Evolutionary conservation across 2,329 filamentous ascomycete species (phyloP).

Genomic region (Ophiosphaerella narmari): DNA sequence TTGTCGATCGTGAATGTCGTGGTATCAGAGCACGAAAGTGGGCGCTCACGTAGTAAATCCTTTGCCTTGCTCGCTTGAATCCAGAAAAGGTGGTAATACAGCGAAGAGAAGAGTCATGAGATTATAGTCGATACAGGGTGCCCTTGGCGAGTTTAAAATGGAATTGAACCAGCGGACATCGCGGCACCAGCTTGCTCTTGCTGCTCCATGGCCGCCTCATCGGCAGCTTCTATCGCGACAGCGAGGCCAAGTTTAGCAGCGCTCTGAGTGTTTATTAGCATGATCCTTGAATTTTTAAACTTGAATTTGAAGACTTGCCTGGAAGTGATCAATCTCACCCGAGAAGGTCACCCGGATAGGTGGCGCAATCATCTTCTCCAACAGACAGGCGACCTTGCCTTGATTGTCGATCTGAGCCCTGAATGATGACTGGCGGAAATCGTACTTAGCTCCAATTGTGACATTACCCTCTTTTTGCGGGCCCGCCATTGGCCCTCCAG

Average conservation of each 20-base stretch:
- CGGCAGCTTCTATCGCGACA: slow-evolving; percentile 65
- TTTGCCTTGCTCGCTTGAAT: slow-evolving; percentile 27
- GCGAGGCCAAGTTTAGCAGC: slow-evolving; percentile 92
- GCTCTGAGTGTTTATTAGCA: slow-evolving; percentile 64
- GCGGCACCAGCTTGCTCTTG: slow-evolving; percentile 40
- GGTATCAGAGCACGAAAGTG: slow-evolving; percentile 22
- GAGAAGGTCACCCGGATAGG: slow-evolving; percentile 93
- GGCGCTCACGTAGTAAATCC: slow-evolving; percentile 10
- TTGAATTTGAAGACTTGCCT: slow-evolving; percentile 64
- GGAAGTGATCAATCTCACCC: slow-evolving; percentile 93
- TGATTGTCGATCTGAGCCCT: slow-evolving; percentile 93
- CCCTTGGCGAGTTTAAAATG: slow-evolving; percentile 42
- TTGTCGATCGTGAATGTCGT: slow-evolving; percentile 33
- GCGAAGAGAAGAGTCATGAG: slow-evolving; percentile 45
- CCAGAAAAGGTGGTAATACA: slow-evolving; percentile 47
- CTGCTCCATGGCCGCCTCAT: slow-evolving; percentile 49
- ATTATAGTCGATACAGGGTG: slow-evolving; percentile 40
- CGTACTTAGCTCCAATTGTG: slow-evolving; percentile 94
- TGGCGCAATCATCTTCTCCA: slow-evolving; percentile 95
- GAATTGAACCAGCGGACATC: slow-evolving; percentile 39
- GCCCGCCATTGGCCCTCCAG: slow-evolving; percentile 68
- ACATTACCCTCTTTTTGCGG: slow-evolving; percentile 83
- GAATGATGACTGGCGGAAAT: slow-evolving; percentile 95
- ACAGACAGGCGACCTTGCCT: slow-evolving; percentile 87
- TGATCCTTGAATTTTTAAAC: not conserved